phyloP scores from a whole-genome alignment of 139 green algal genomes.

The Pleodorina starrii region DNA sequence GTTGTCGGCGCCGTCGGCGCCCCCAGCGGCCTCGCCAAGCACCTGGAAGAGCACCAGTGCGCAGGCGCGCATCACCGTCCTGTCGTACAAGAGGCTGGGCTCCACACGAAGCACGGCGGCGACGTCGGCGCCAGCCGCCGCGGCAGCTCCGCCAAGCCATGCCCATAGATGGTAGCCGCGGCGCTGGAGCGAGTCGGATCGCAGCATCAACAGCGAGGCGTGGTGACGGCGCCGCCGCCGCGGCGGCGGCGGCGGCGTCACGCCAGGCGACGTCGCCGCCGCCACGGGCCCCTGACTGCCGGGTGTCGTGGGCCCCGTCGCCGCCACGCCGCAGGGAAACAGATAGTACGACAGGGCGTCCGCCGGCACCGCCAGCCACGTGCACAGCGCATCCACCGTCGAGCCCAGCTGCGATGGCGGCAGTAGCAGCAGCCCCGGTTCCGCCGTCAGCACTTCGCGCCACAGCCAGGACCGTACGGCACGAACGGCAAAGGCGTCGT shows the following conservation, averaged over 20 bases:
- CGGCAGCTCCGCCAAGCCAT: slow-evolving; percentile 30
- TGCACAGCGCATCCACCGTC: neutral
- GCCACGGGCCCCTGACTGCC: neutral
- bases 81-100: slow-evolving; percentile 23
- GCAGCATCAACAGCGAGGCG: neutral
- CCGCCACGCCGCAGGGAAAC: neutral
- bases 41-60: neutral
- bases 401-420: neutral
- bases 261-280: too few relatives aligned
- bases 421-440: slow-evolving; percentile 26
- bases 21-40: neutral
- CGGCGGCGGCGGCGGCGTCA: neutral
- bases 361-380: slow-evolving; percentile 11
- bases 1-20: neutral
- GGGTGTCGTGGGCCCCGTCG: too few relatives aligned
- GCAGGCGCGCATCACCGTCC: neutral
- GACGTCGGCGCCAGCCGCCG: neutral
- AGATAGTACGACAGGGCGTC: neutral
- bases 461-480: slow-evolving; percentile 23
- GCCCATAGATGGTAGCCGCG: neutral
- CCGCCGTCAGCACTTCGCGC: neutral
- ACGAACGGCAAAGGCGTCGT: too few relatives aligned
- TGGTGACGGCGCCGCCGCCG: neutral
- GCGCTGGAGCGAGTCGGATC: neutral
- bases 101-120: slow-evolving; percentile 21